Conservation (phyloP, 495 filamentous ascomycete genomes). For the Pseudevernia furfuracea region DNA sequence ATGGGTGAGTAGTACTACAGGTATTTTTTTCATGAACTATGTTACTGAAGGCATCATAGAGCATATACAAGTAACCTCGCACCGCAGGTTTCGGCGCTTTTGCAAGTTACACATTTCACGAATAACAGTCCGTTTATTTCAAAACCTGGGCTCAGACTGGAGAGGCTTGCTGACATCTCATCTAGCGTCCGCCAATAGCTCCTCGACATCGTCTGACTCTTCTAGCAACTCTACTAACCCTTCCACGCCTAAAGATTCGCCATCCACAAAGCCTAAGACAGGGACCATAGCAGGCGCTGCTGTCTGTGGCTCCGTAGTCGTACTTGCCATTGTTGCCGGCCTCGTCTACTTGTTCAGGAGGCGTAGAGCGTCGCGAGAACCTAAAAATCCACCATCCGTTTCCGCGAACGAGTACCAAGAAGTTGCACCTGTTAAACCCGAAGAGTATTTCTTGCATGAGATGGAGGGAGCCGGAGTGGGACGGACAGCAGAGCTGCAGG, state of each 20-base stretch:
- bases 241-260: too few species aligned
- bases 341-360: constrained; percentile 5
- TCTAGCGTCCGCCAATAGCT: not conserved
- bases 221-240: not conserved
- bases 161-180: not conserved
- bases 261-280: not conserved
- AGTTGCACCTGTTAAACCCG: not conserved
- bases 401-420: not conserved
- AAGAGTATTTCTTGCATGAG: not conserved
- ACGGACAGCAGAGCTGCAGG: not conserved
- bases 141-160: too few species aligned
- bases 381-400: rapidly evolving
- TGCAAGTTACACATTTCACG: constrained; percentile 6
- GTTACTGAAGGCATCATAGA: not conserved
- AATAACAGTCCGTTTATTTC: not conserved
- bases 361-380: not conserved
- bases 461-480: not conserved
- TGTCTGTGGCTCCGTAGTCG: constrained; percentile 12
- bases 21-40: not conserved
- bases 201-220: not conserved
- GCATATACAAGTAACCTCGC: constrained; percentile 10
- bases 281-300: constrained; percentile 18
- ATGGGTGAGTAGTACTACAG: not conserved
- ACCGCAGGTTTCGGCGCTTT: constrained; percentile 11
- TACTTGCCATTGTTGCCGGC: not conserved